Evolutionary conservation across 352 stramenopile species (phyloP).

Genomic region (Hyaloperonospora arabidopsidis): DNA sequence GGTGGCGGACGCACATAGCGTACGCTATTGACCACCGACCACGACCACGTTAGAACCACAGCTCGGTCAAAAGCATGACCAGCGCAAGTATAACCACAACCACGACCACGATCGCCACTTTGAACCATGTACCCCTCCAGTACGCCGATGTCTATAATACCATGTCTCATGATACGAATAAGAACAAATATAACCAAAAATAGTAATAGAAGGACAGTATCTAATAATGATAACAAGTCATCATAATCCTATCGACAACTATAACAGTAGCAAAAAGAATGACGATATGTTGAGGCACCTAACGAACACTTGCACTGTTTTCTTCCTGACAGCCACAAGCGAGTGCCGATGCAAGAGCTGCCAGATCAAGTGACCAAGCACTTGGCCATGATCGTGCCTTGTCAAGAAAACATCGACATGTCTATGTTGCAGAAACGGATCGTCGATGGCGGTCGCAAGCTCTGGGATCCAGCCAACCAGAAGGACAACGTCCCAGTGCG

Average conservation of each 20-base stretch:
- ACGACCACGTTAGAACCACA: too few relatives aligned
- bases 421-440: conserved; percentile 56
- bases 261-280: too few relatives aligned
- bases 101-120: conserved; percentile 29
- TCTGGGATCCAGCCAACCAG: conserved; percentile 69
- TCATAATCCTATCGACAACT: too few relatives aligned
- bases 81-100: neutral
- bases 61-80: neutral
- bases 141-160: conserved; percentile 8
- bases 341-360: conserved; percentile 52
- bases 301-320: neutral
- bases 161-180: neutral
- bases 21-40: too few relatives aligned
- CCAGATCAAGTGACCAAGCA: conserved; percentile 30
- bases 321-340: conserved; percentile 50
- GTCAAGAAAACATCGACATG: conserved; percentile 61
- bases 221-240: too few relatives aligned
- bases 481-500: conserved; percentile 88
- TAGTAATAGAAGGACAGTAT: too few relatives aligned
- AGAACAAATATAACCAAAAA: too few relatives aligned
- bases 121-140: conserved; percentile 35
- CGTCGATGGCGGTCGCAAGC: conserved; percentile 25
- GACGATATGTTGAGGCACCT: neutral
- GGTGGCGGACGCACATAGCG: too few relatives aligned
- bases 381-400: conserved; percentile 47